These are phyloP conservation scores for Sanghuangporus sanghuang DNA, from an alignment of 1,284 basidiomycete genomes.

Conservation along the genomic window DNA sequence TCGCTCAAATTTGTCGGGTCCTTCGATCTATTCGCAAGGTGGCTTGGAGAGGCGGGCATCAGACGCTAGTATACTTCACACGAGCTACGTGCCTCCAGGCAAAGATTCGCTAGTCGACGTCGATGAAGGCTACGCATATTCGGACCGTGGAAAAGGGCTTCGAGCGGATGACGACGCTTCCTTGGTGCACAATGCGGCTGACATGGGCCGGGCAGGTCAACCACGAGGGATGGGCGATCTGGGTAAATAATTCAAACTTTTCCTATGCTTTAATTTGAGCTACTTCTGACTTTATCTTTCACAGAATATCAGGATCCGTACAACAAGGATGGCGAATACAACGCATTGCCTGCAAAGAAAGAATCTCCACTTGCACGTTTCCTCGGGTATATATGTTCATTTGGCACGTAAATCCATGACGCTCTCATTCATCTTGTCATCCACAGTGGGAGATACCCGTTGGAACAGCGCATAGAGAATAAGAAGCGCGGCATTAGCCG, in stretches of 20 bases:
- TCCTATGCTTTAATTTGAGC: background rate
- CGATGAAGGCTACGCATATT: conserved; percentile 23
- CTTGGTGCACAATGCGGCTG: conserved; percentile 42
- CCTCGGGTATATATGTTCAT: conserved; percentile 23
- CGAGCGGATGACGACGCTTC: conserved; percentile 33
- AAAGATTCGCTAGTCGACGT: conserved; percentile 21
- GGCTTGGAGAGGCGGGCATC: conserved; percentile 15
- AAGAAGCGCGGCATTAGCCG: conserved; percentile 81
- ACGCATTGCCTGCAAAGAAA: conserved; percentile 34
- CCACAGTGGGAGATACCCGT: conserved; percentile 46
- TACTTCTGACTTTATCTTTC: background rate
- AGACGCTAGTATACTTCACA: conserved; percentile 7
- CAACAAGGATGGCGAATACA: conserved; percentile 21
- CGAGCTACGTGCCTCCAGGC: conserved; percentile 9
- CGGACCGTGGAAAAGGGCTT: conserved; percentile 17
- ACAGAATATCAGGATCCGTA: conserved; percentile 59
- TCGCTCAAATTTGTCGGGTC: conserved; percentile 9
- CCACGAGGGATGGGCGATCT: conserved; percentile 42
- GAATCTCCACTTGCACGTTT: conserved; percentile 36
- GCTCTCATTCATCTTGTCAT: background rate
- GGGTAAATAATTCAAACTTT: conserved; percentile 34
- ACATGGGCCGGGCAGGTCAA: conserved; percentile 25
- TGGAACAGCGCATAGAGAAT: conserved; percentile 81
- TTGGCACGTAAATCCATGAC: background rate
- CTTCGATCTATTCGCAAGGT: conserved; percentile 5